Conservation (phyloP, 2,329 filamentous ascomycete species). For the Dactylellina leptospora region DNA sequence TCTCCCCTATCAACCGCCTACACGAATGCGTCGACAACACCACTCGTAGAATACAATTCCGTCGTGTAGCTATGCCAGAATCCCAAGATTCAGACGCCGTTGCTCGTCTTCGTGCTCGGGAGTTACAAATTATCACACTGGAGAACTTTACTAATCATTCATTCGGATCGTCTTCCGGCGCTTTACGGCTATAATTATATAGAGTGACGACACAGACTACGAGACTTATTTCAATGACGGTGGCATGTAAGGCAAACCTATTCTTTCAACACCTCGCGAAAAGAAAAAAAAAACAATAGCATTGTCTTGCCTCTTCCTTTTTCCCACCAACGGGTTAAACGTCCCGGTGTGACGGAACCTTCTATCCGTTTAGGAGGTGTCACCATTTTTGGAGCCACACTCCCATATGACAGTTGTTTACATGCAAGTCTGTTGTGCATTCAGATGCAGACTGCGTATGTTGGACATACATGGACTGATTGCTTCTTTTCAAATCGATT, state of each 20-base stretch:
- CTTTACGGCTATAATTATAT: constrained; percentile 11
- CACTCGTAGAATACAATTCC: constrained; percentile 2
- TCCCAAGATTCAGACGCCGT: too few relatives aligned
- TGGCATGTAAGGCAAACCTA: constrained; percentile 48
- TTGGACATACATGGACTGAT: constrained; percentile 25
- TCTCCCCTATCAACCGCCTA: not conserved
- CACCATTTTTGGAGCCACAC: constrained; percentile 25
- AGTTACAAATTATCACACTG: not conserved
- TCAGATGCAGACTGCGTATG: constrained; percentile 6
- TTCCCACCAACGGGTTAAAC: not conserved
- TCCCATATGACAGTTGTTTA: not conserved
- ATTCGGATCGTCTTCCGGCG: constrained; percentile 2
- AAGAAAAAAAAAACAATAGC: constrained; percentile 16
- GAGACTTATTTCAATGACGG: constrained; percentile 44
- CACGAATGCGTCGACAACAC: constrained; percentile 21
- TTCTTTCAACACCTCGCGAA: constrained; percentile 9
- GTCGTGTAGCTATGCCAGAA: too few relatives aligned
- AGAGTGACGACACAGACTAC: constrained; percentile 51
- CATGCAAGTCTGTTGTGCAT: constrained; percentile 11
- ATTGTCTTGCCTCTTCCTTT: constrained; percentile 20
- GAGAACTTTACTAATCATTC: constrained; percentile 15
- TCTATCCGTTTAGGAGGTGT: too few relatives aligned
- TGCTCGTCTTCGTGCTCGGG: too few relatives aligned
- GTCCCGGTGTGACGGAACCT: constrained; percentile 8
- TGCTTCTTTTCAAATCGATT: constrained; percentile 5